A percentile compares a stretch with the other conserved stretches of the same genome.
Conservation (phyloP, 2,329 filamentous ascomycete genomes). For the Colletotrichum scovillei region DNA sequence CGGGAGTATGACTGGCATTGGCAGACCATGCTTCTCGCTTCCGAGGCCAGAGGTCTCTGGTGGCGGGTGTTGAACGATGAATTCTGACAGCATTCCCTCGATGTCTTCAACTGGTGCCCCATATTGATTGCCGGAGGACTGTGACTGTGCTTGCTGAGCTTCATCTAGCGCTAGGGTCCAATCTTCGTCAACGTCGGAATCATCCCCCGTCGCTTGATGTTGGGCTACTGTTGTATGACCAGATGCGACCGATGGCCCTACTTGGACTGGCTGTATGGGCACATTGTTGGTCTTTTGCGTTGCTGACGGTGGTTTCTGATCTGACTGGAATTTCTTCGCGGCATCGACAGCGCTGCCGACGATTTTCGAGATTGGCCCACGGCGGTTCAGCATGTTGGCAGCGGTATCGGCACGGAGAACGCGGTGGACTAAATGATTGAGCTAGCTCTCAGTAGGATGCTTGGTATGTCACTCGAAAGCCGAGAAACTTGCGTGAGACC, state of each 20-base stretch:
- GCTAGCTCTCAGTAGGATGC: background rate
- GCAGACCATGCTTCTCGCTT: background rate
- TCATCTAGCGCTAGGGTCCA: background rate
- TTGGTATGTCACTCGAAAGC: background rate
- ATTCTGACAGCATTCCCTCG: background rate
- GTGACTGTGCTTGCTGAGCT: background rate
- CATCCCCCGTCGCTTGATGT: background rate
- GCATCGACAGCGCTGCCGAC: background rate
- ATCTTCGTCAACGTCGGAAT: background rate
- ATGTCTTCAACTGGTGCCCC: background rate
- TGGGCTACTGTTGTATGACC: background rate
- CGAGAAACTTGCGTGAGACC: background rate
- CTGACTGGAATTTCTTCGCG: background rate
- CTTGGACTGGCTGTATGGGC: background rate
- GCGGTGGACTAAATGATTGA: background rate
- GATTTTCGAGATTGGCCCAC: background rate
- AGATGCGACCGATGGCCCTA: background rate
- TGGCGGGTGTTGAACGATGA: background rate
- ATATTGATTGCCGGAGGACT: background rate
- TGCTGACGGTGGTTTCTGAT: background rate
- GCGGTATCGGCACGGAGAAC: background rate
- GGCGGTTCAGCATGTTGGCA: background rate
- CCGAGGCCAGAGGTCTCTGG: background rate
- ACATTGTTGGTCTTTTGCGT: background rate
- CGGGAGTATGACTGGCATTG: background rate